Base-by-base conservation (phyloP, 2,329 filamentous ascomycete species). In the Aureobasidium uvarum region DNA sequence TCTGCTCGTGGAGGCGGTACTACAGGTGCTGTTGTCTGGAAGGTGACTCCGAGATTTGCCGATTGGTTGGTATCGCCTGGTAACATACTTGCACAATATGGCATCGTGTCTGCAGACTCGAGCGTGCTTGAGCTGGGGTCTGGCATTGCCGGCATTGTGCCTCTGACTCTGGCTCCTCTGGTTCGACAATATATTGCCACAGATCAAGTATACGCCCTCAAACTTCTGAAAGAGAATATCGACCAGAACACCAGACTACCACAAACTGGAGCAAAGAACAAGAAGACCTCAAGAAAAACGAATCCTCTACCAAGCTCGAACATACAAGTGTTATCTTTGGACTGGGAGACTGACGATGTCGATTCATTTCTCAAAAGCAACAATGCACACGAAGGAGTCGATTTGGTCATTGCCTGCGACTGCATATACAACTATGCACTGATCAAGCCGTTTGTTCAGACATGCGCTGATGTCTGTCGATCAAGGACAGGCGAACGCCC, bases 361-460 rank as follows among this genome's bases (percentile, higher is more conserved):
- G 69, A 72, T 0, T 72, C 73, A 4, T 70, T 81, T 8, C 81
- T 82, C 0, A 83, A 86, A 67, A 76, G 82, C 54, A 81, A 88
- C 11, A 70, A 67, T n/a, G 67, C 74, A 20, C 14, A 58, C 7
- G 33, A 63, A 13, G 73, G 83, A 78, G 28, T 68, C 74, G 11
- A 75, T 72, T 77, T 87, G 16, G 81, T 98, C 13, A 75, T 98
- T 41, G 92, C 92, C 4, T 96, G 92, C 73, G 95, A 99, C 76
- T 97, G 93, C 76, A 89, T 99, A 70, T 99, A 96, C 81, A 99
- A 98, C 77, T 91, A 96, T 69, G 85, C 89, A 2, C 84, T 98
- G 3, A 85, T 98, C 28, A 80, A 85, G 50, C 92, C 93, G 0
- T 85, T 98, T 56, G 90, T 95, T n/a, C 85, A 88, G 71, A 90